These are phyloP conservation scores for Populus hybrid DNA, from an alignment of 441 rosid species.

Conservation along the genomic window DNA sequence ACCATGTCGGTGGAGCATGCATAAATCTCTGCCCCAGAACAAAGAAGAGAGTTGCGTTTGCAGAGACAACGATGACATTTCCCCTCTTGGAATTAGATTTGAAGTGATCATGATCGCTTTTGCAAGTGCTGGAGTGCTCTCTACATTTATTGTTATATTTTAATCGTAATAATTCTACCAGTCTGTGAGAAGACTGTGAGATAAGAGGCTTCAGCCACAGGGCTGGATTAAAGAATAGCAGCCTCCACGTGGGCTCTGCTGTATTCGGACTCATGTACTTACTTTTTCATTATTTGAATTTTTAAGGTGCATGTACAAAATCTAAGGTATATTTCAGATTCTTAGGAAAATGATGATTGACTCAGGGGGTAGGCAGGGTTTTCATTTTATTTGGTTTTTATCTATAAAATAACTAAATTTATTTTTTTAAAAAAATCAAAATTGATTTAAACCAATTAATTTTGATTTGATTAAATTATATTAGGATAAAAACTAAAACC, in stretches of 20 bases:
- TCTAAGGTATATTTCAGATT: neutral
- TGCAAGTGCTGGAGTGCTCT: neutral
- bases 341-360: too few species aligned
- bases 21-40: constrained; percentile 24
- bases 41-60: constrained; percentile 6
- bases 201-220: neutral
- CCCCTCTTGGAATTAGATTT: neutral
- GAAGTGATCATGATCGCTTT: neutral
- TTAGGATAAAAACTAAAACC: too few species aligned
- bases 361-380: too few species aligned
- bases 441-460: accelerated
- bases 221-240: neutral
- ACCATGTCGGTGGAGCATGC: constrained; percentile 8
- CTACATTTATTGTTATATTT: neutral
- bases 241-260: neutral
- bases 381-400: too few species aligned
- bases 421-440: too few species aligned
- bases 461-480: too few species aligned
- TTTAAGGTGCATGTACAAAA: neutral
- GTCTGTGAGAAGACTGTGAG: too few species aligned
- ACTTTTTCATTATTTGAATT: neutral
- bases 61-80: neutral
- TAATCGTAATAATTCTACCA: too few species aligned
- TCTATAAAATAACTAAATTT: too few species aligned
- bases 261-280: neutral